These are phyloP conservation scores for Gaeumannomyces tritici DNA, from an alignment of 2,329 filamentous ascomycete species.

Conservation along the genomic window DNA sequence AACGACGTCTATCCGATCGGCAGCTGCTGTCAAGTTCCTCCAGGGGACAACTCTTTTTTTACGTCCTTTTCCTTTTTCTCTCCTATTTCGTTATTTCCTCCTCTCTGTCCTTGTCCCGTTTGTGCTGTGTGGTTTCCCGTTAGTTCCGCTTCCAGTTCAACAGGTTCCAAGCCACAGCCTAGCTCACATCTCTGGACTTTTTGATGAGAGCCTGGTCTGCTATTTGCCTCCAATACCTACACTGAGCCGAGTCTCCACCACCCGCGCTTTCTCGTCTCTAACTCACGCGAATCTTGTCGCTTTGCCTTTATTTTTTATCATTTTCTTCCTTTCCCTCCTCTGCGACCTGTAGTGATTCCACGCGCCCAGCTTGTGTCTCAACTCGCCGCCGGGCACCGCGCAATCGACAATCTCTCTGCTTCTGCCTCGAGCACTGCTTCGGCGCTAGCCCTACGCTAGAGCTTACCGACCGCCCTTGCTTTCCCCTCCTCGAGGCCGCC, in stretches of 20 bases:
- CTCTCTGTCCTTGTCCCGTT: slow-evolving; percentile 3
- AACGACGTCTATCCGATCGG: slow-evolving; percentile 22
- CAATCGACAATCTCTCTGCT: not conserved
- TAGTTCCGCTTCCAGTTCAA: not conserved
- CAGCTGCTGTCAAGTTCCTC: slow-evolving; percentile 24
- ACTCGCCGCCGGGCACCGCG: not conserved
- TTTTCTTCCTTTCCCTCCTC: not conserved
- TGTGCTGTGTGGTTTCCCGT: not conserved
- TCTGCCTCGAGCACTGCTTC: not conserved
- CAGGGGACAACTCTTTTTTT: slow-evolving; percentile 26
- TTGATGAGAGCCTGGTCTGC: not conserved
- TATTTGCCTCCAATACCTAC: not conserved
- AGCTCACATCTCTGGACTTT: slow-evolving; percentile 8
- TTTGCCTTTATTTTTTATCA: not conserved
- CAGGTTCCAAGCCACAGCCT: not conserved
- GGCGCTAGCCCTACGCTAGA: not conserved
- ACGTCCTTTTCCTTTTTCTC: slow-evolving; percentile 31
- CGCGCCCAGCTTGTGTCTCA: not conserved
- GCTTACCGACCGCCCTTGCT: not conserved
- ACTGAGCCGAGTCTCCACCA: not conserved
- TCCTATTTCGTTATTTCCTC: slow-evolving; percentile 21
- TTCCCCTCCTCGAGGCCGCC: not conserved
- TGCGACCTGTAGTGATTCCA: not conserved
- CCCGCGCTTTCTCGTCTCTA: not conserved
- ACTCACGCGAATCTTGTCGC: not conserved